Evolutionary conservation across 2,329 filamentous ascomycete species (phyloP).

Genomic region (Podosphaera fusca): DNA sequence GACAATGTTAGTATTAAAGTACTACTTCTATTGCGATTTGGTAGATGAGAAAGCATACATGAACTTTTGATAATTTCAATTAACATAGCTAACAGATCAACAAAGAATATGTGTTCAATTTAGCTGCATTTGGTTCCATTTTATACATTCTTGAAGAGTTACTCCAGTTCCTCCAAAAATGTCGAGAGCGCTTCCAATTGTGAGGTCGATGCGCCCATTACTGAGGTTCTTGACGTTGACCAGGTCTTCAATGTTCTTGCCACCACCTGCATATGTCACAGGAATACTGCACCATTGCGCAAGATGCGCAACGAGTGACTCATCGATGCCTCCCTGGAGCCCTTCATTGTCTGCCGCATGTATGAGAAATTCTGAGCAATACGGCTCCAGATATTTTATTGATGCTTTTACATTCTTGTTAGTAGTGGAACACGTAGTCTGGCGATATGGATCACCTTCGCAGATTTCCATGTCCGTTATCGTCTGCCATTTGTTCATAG

Average conservation of each 20-base stretch:
- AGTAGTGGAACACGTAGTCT: conserved; percentile 2
- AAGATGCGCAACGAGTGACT: conserved; percentile 53
- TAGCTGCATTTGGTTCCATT: conserved; percentile 46
- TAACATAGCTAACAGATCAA: too few relatives aligned
- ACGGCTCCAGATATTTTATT: conserved; percentile 60
- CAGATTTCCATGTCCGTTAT: conserved; percentile 91
- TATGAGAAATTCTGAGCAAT: conserved; percentile 90
- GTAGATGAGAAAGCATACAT: too few relatives aligned
- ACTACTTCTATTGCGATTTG: too few relatives aligned
- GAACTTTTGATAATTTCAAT: too few relatives aligned
- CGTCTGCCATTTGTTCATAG: conserved; percentile 98
- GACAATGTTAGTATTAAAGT: too few relatives aligned
- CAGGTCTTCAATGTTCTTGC: conserved; percentile 57
- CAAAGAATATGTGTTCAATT: too few relatives aligned
- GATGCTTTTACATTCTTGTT: conserved; percentile 31
- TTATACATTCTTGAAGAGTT: conserved; percentile 68
- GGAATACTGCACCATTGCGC: conserved; percentile 77
- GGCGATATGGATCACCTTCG: conserved; percentile 31
- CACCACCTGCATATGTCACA: conserved; percentile 92
- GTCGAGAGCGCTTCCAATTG: conserved; percentile 87
- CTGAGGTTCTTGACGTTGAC: conserved; percentile 63
- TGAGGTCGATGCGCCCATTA: conserved; percentile 64
- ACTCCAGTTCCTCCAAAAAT: conserved; percentile 82
- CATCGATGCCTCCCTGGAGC: conserved; percentile 74
- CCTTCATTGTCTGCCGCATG: conserved; percentile 95